These are phyloP conservation scores for Populus hybrid DNA, from an alignment of 441 rosid species.

Conservation along the genomic window DNA sequence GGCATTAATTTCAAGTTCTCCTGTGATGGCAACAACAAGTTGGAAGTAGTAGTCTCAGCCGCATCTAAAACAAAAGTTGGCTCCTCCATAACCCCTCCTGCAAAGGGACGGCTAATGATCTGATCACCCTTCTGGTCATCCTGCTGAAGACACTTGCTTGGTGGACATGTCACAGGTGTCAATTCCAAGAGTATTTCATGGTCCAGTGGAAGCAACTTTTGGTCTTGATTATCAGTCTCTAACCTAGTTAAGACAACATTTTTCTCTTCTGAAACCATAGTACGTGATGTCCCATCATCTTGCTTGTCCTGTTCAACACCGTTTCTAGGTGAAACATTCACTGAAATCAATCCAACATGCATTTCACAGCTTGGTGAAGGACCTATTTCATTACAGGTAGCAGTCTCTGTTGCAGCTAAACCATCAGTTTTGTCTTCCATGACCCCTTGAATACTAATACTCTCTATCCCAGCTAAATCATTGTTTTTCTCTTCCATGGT, in stretches of 20 bases:
- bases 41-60: conserved; percentile 15
- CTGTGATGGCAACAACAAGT: conserved; percentile 13
- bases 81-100: conserved; percentile 10
- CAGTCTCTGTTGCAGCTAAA: background rate
- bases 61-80: conserved; percentile 8
- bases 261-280: background rate
- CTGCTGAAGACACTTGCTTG: conserved; percentile 22
- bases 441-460: background rate
- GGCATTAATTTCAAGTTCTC: conserved; percentile 17
- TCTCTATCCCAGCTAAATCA: conserved; percentile 13
- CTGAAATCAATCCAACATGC: background rate
- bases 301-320: background rate
- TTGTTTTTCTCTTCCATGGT: conserved; percentile 19
- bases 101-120: background rate
- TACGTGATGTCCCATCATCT: background rate
- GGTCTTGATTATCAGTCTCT: background rate
- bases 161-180: too few species aligned
- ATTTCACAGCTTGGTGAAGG: background rate
- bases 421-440: background rate
- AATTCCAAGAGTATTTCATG: background rate
- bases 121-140: background rate
- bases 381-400: background rate
- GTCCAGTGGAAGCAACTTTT: background rate
- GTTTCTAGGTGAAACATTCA: background rate
- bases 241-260: background rate